Conservation (phyloP, 371 early-diverging fungal genomes). For the Actinomortierella wolfii region DNA sequence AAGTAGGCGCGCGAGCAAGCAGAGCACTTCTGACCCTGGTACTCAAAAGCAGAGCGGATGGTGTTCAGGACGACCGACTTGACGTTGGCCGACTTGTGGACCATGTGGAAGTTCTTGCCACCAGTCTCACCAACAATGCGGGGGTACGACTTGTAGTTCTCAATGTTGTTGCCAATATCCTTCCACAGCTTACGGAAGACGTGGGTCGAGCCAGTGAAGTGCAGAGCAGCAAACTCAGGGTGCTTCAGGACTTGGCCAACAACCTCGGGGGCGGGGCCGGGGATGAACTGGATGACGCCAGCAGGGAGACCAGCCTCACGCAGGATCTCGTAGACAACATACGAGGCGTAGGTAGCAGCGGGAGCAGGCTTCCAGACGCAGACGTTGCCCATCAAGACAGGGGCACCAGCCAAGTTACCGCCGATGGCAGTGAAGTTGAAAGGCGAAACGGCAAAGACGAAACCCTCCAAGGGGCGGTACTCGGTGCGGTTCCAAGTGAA, state of each 20-base stretch:
- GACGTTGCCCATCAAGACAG: constrained; percentile 97
- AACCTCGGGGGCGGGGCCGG: constrained; percentile 87
- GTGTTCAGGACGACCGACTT: constrained; percentile 75
- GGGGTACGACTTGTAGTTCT: constrained; percentile 90
- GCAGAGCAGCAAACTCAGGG: constrained; percentile 94
- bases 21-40: constrained; percentile 97
- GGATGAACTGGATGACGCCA: constrained; percentile 97
- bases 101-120: constrained; percentile 97
- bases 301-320: constrained; percentile 96
- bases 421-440: constrained; percentile 99
- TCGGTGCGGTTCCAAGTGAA: constrained; percentile 95
- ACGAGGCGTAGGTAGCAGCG: constrained; percentile 89
- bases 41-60: constrained; percentile 95
- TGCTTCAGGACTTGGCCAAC: constrained; percentile 72
- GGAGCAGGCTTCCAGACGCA: constrained; percentile 97
- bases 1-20: constrained; percentile 92
- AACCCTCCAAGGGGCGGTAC: constrained; percentile 96
- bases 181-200: constrained; percentile 96
- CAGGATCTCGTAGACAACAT: constrained; percentile 87
- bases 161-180: constrained; percentile 89
- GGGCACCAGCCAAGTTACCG: constrained; percentile 93
- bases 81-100: constrained; percentile 81
- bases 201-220: constrained; percentile 95
- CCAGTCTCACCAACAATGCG: constrained; percentile 98
- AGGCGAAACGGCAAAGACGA: constrained; percentile 95